Evolutionary conservation across 75 land plant genomes (phyloP).

Genomic region (Selaginella tamariscina): DNA sequence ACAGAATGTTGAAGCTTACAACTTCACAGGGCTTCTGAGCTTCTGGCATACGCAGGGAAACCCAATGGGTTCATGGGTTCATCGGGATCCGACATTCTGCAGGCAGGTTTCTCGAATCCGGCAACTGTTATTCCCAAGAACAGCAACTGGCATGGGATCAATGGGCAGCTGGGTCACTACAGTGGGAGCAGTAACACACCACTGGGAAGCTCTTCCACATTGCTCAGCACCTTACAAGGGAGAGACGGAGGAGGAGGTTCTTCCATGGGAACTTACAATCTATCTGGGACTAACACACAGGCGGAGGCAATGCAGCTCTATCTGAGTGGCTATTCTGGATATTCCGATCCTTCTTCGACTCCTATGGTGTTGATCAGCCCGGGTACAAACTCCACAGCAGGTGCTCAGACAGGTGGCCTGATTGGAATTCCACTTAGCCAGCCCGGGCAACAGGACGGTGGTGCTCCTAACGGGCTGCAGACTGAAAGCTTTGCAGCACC

Average conservation of each 20-base stretch:
- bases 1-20: not conserved
- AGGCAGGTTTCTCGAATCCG: not conserved
- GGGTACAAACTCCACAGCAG: not conserved
- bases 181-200: not conserved
- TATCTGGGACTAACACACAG: constrained; percentile 9
- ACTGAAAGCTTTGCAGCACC: constrained; percentile 3
- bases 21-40: constrained; percentile 14
- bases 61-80: constrained; percentile 5
- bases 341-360: constrained; percentile 14
- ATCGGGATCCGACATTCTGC: not conserved
- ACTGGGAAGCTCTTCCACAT: not conserved
- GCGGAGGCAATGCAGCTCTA: constrained; percentile 27
- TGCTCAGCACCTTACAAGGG: not conserved
- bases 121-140: constrained; percentile 4
- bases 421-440: constrained; percentile 16
- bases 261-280: not conserved
- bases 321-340: constrained; percentile 17
- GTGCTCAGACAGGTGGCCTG: not conserved
- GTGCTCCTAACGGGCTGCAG: constrained; percentile 1
- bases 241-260: not conserved
- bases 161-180: constrained; percentile 7
- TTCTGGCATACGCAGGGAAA: constrained; percentile 10
- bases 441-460: constrained; percentile 4
- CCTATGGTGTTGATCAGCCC: constrained; percentile 12
- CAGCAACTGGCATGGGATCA: constrained; percentile 15